Evolutionary conservation across 179 eudicot genomes (phyloP).

Genomic region (Drosera spatulata): DNA sequence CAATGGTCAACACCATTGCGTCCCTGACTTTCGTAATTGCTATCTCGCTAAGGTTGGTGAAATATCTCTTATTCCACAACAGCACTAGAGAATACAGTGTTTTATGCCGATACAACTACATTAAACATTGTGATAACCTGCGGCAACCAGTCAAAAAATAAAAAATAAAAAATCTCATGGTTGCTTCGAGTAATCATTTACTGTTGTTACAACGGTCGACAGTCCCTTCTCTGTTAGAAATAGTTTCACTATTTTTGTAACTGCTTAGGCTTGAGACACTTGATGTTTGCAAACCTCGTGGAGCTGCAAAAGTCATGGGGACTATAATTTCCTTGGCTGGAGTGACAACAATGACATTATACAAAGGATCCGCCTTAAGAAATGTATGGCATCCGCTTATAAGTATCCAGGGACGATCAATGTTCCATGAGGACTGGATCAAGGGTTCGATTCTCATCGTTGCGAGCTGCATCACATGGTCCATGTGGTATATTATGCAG

Average conservation of each 20-base stretch:
- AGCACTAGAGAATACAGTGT: too few relatives aligned
- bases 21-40: constrained; percentile 70
- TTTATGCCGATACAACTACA: too few relatives aligned
- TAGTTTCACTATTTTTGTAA: background rate
- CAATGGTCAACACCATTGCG: constrained; percentile 65
- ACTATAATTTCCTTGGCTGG: constrained; percentile 57
- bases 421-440: constrained; percentile 40
- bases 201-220: too few relatives aligned
- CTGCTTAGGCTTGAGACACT: constrained; percentile 46
- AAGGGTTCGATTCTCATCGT: constrained; percentile 53
- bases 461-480: constrained; percentile 65
- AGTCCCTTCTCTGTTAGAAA: background rate
- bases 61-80: background rate
- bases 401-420: constrained; percentile 25
- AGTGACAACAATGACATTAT: constrained; percentile 57
- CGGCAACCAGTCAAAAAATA: too few relatives aligned
- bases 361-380: constrained; percentile 44
- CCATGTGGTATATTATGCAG: constrained; percentile 83
- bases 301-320: constrained; percentile 56
- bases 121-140: too few relatives aligned
- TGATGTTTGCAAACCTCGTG: constrained; percentile 39
- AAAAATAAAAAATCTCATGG: too few relatives aligned
- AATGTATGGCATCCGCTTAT: constrained; percentile 37
- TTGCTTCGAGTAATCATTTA: too few relatives aligned
- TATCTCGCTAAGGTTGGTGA: constrained; percentile 42